Percentiles rank a stretch among this genome's conserved stretches.
Evolutionary conservation across 305 asterid species (phyloP).

Genomic region (Solanum hybrid): DNA sequence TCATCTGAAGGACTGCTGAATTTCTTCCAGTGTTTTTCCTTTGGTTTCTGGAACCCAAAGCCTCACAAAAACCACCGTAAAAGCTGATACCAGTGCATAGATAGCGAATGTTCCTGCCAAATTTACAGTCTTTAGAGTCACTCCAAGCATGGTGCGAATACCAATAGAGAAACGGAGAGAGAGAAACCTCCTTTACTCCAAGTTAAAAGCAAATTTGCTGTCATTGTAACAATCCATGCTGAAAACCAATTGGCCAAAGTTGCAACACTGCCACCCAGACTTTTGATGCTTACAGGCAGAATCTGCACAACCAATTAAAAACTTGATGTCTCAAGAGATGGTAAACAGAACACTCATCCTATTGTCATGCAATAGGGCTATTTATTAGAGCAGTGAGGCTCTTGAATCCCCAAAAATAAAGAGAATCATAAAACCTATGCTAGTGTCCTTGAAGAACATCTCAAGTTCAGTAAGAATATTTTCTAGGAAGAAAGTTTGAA

Average conservation of each 20-base stretch:
- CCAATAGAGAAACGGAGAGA: constrained; percentile 7
- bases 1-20: constrained; percentile 56
- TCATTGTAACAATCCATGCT: constrained; percentile 64
- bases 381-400: not conserved
- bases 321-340: not conserved
- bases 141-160: not conserved
- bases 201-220: constrained; percentile 66
- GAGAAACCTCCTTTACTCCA: constrained; percentile 89
- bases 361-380: not conserved
- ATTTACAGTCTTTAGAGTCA: not conserved
- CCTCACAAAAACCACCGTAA: constrained; percentile 45
- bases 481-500: not conserved
- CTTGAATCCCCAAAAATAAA: not conserved
- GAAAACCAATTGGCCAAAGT: constrained; percentile 73
- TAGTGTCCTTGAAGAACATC: not conserved
- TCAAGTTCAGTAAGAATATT: not conserved
- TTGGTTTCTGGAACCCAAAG: constrained; percentile 86
- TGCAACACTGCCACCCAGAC: constrained; percentile 90
- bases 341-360: not conserved
- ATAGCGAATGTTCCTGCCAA: constrained; percentile 67
- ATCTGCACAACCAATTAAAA: constrained; percentile 37
- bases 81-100: constrained; percentile 46
- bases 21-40: constrained; percentile 85
- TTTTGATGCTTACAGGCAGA: constrained; percentile 79
- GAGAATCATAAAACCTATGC: not conserved